Evolutionary conservation across 2,329 filamentous ascomycete genomes (phyloP).

Genomic region (Leptodontidium sp.): DNA sequence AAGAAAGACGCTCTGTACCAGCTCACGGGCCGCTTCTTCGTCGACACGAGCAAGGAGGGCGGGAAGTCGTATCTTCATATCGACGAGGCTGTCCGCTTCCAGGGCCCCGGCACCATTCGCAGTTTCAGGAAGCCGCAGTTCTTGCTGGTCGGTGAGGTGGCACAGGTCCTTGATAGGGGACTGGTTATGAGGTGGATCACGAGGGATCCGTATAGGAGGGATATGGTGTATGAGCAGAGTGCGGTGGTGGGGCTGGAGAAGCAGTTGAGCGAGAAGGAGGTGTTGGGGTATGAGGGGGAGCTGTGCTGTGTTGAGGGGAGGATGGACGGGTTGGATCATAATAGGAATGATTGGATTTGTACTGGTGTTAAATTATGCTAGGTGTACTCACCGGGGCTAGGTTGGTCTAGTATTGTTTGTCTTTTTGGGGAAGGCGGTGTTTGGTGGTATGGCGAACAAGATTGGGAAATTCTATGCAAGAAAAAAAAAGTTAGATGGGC

Average conservation of each 20-base stretch:
- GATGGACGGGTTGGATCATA: slow-evolving; percentile 32
- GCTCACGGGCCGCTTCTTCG: slow-evolving; percentile 32
- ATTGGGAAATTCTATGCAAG: neutral
- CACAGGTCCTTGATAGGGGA: slow-evolving; percentile 22
- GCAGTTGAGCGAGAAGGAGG: slow-evolving; percentile 20
- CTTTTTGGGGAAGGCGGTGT: slow-evolving; percentile 2
- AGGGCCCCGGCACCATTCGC: slow-evolving; percentile 34
- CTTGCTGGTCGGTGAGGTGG: slow-evolving; percentile 32
- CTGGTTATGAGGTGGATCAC: slow-evolving; percentile 32
- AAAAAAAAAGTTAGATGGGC: slow-evolving; percentile 14
- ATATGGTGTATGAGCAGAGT: slow-evolving; percentile 35
- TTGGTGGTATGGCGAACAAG: slow-evolving; percentile 8
- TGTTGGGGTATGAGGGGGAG: slow-evolving; percentile 17
- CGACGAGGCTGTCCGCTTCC: slow-evolving; percentile 34
- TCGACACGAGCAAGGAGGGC: slow-evolving; percentile 29
- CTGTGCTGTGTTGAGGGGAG: slow-evolving; percentile 34
- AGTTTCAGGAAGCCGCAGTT: slow-evolving; percentile 33
- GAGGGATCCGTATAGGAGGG: slow-evolving; percentile 31
- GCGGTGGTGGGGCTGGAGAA: slow-evolving; percentile 29
- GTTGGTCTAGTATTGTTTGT: neutral
- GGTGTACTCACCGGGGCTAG: neutral
- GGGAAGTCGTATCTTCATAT: slow-evolving; percentile 33
- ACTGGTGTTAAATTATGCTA: slow-evolving; percentile 32
- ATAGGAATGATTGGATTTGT: slow-evolving; percentile 31
- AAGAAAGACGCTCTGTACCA: slow-evolving; percentile 37